Evolutionary conservation across 805 yeast genomes (phyloP).

Genomic region (Suhomyces tanzawaensis): DNA sequence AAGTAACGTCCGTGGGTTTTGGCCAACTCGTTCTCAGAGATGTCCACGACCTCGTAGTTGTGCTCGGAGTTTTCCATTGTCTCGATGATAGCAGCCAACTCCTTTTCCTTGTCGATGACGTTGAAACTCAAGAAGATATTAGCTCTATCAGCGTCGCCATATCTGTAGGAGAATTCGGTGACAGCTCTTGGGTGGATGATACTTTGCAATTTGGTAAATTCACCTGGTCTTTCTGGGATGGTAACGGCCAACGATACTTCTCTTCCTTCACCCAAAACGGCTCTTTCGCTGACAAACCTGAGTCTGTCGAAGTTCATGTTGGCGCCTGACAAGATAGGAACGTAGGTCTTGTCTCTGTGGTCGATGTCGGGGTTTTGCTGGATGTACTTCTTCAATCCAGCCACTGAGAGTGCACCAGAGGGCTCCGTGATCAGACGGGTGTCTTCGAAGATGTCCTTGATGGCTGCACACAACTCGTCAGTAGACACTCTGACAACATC

Average conservation of each 20-base stretch:
- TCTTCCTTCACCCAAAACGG: conserved; percentile 96
- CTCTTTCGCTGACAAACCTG: conserved; percentile 95
- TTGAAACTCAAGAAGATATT: conserved; percentile 85
- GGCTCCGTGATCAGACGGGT: conserved; percentile 95
- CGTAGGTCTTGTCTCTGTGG: conserved; percentile 67
- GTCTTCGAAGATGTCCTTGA: conserved; percentile 94
- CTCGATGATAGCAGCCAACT: conserved; percentile 61
- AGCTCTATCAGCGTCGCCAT: conserved; percentile 54
- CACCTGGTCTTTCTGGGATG: conserved; percentile 92
- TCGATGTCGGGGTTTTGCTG: conserved; percentile 65
- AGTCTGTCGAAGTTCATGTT: conserved; percentile 97
- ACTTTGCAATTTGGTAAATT: conserved; percentile 73
- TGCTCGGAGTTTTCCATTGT: conserved; percentile 63
- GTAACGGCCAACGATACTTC: conserved; percentile 90
- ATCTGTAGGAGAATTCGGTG: conserved; percentile 93
- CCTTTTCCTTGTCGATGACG: conserved; percentile 73
- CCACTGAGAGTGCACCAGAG: conserved; percentile 94
- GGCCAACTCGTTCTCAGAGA: conserved; percentile 91
- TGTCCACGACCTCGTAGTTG: conserved; percentile 65
- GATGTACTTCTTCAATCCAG: conserved; percentile 87
- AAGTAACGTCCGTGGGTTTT: conserved; percentile 94
- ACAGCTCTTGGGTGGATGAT: conserved; percentile 84
- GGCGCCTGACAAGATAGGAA: conserved; percentile 91
- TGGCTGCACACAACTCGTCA: conserved; percentile 94
- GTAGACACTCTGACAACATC: conserved; percentile 83